phyloP scores from a whole-genome alignment of 1,284 basidiomycete species.

The Amylostereum areolatum region DNA sequence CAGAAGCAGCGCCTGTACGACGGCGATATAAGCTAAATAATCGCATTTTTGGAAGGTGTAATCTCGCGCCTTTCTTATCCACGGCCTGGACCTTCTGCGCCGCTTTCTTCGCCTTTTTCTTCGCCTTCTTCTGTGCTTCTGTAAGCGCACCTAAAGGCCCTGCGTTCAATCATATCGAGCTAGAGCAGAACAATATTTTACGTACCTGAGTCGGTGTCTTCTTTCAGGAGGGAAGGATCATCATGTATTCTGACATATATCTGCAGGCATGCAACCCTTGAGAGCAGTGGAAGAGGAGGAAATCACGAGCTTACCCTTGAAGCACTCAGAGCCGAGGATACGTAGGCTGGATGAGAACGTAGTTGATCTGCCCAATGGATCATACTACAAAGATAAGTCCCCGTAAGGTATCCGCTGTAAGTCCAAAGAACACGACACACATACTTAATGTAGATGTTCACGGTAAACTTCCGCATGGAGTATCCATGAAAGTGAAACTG shows the following conservation, averaged over 20 bases:
- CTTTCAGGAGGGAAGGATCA: conserved; percentile 55
- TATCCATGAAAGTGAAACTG: conserved; percentile 99
- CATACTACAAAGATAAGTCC: conserved; percentile 40
- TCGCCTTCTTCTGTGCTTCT: conserved; percentile 79
- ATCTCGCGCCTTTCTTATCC: conserved; percentile 46
- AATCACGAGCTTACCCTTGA: conserved; percentile 41
- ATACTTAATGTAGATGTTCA: conserved; percentile 82
- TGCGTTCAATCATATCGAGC: background rate
- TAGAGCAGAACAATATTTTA: background rate
- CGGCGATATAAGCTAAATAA: too few relatives aligned
- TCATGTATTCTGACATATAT: conserved; percentile 77
- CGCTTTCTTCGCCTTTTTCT: conserved; percentile 88
- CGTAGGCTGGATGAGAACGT: conserved; percentile 70
- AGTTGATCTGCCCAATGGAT: conserved; percentile 81
- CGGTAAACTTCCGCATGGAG: conserved; percentile 84
- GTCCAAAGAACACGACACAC: conserved; percentile 5
- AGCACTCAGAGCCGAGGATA: conserved; percentile 69
- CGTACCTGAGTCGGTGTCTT: conserved; percentile 33
- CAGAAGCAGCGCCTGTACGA: conserved; percentile 25
- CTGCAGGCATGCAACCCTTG: conserved; percentile 25
- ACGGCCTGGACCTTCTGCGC: conserved; percentile 65
- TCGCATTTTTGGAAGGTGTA: background rate
- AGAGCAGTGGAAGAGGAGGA: background rate
- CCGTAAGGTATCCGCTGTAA: background rate
- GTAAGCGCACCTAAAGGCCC: conserved; percentile 34